Conservation (phyloP, 768 basidiomycete genomes). For the Thelephora ganbajun region DNA sequence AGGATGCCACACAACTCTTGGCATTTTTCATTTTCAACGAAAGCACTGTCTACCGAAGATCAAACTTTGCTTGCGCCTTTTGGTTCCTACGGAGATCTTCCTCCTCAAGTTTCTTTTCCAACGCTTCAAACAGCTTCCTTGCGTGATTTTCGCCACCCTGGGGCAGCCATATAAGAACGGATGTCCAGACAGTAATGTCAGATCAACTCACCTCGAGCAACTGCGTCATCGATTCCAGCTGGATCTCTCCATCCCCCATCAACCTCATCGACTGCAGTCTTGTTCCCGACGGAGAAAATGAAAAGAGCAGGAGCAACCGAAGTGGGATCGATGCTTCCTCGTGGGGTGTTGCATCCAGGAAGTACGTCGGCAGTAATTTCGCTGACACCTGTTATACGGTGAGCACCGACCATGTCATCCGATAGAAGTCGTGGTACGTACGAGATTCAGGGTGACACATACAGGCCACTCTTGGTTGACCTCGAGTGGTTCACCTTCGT, state of each 20-base stretch:
- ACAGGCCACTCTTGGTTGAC: constrained; percentile 46
- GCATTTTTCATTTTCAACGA: no score
- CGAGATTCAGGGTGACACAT: constrained; percentile 49
- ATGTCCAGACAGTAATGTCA: neutral
- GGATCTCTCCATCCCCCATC: constrained; percentile 48
- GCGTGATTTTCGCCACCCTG: constrained; percentile 62
- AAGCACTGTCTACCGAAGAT: constrained; percentile 5
- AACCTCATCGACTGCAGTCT: constrained; percentile 50
- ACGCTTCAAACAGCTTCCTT: constrained; percentile 33
- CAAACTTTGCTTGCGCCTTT: constrained; percentile 45
- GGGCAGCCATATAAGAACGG: neutral
- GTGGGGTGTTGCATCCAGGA: constrained; percentile 56
- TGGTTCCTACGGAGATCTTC: constrained; percentile 40
- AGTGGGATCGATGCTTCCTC: constrained; percentile 61
- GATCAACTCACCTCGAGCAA: constrained; percentile 37
- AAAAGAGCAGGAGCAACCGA: constrained; percentile 48
- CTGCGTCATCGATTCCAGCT: constrained; percentile 29
- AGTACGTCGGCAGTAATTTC: constrained; percentile 46
- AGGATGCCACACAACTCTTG: no score
- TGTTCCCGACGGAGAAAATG: constrained; percentile 31
- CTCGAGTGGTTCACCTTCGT: constrained; percentile 53
- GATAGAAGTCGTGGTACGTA: constrained; percentile 66
- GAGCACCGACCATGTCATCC: constrained; percentile 19
- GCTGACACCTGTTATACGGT: neutral
- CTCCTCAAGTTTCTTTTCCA: constrained; percentile 58